phyloP scores from a whole-genome alignment of 1,284 basidiomycete species.

The Tilletia walkeri region DNA sequence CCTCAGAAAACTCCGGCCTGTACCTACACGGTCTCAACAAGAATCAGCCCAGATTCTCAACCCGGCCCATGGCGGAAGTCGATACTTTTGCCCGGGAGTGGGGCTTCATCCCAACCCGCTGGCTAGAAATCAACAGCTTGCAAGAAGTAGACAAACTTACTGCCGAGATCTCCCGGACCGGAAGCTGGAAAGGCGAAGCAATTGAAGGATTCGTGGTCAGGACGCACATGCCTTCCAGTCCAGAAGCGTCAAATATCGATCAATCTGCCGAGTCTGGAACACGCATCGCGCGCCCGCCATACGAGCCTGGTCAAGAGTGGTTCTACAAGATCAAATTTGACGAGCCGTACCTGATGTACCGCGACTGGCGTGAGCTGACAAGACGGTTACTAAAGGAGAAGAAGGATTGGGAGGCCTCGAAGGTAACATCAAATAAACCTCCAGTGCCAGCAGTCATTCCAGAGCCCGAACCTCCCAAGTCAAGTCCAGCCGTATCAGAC shows the following conservation, averaged over 20 bases:
- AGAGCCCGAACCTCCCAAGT: neutral
- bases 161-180: conserved; percentile 67
- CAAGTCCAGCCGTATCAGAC: neutral
- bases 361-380: conserved; percentile 94
- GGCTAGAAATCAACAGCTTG: conserved; percentile 66
- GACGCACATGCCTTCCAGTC: conserved; percentile 39
- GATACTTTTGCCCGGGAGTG: conserved; percentile 75
- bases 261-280: conserved; percentile 36
- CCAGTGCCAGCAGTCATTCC: neutral
- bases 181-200: conserved; percentile 75
- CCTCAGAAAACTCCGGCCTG: conserved; percentile 78
- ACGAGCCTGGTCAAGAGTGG: conserved; percentile 72
- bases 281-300: conserved; percentile 35
- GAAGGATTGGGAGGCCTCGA: conserved; percentile 29
- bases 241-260: conserved; percentile 39
- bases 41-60: conserved; percentile 71
- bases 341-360: conserved; percentile 97
- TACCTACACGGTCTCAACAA: conserved; percentile 82
- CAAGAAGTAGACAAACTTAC: conserved; percentile 73
- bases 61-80: conserved; percentile 64
- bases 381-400: conserved; percentile 60
- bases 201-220: conserved; percentile 93
- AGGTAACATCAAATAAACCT: conserved; percentile 22
- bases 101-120: conserved; percentile 84
- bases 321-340: conserved; percentile 99